phyloP scores from a whole-genome alignment of 371 early-diverging fungal genomes.

The Zancudomyces culisetae region DNA sequence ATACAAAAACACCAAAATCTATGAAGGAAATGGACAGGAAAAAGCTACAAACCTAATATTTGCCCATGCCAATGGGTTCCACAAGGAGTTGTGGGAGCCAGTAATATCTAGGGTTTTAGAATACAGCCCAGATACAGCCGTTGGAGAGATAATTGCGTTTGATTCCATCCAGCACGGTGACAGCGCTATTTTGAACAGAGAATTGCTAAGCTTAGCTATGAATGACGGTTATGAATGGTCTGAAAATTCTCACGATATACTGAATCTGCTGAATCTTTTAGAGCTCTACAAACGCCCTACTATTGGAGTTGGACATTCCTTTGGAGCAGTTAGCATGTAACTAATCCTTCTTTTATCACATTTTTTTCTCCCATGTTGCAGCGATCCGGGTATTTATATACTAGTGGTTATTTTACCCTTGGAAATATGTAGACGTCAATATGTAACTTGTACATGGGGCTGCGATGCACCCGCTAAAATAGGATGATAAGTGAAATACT shows the following conservation, averaged over 20 bases:
- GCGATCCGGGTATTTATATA: too few species aligned
- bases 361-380: too few species aligned
- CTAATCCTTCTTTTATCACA: too few species aligned
- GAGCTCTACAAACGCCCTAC: background rate
- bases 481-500: background rate
- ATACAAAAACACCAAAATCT: too few species aligned
- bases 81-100: conserved; percentile 25
- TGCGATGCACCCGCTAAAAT: too few species aligned
- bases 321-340: conserved; percentile 8
- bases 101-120: conserved; percentile 3
- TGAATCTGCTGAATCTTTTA: conserved; percentile 11
- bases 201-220: background rate
- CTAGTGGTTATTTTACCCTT: too few species aligned
- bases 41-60: conserved; percentile 14
- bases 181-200: conserved; percentile 13
- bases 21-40: too few species aligned
- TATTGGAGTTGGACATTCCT: conserved; percentile 20
- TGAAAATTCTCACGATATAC: conserved; percentile 12
- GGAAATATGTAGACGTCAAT: too few species aligned
- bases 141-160: conserved; percentile 11
- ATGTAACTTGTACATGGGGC: too few species aligned
- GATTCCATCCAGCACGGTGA: conserved; percentile 21
- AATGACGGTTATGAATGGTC: conserved; percentile 10
- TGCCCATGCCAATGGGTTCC: conserved; percentile 21
- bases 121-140: background rate